Evolutionary conservation across 768 basidiomycete species (phyloP).

Genomic region (Fomitopsis serialis): DNA sequence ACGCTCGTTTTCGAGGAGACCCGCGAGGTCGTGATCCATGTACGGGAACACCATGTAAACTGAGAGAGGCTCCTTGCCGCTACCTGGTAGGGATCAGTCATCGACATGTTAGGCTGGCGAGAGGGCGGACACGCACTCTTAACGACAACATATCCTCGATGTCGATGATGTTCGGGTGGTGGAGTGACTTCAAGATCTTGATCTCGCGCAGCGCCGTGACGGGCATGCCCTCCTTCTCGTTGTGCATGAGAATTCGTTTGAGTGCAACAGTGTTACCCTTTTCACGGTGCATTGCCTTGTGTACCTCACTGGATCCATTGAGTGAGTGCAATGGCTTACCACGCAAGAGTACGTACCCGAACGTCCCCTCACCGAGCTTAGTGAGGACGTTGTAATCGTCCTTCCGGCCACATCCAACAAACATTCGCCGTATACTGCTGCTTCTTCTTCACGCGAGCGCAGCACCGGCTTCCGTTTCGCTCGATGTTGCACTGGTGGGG

Average conservation of each 20-base stretch:
- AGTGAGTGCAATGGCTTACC: conserved; percentile 6
- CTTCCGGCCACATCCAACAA: conserved; percentile 67
- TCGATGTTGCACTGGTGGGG: conserved; percentile 14
- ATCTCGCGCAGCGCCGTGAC: conserved; percentile 96
- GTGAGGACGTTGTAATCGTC: conserved; percentile 75
- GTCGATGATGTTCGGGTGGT: conserved; percentile 81
- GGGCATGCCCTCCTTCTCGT: conserved; percentile 95
- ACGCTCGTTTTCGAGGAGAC: conserved; percentile 85
- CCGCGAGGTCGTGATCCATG: conserved; percentile 99
- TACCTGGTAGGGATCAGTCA: conserved; percentile 36
- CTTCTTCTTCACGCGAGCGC: conserved; percentile 60
- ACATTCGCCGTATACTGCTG: conserved; percentile 57
- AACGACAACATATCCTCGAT: conserved; percentile 92
- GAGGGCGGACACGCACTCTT: conserved; percentile 45
- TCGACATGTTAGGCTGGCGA: not conserved
- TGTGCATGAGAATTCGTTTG: conserved; percentile 94
- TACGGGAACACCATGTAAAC: conserved; percentile 99
- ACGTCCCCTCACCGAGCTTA: conserved; percentile 95
- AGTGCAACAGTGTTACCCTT: conserved; percentile 71
- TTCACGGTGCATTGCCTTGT: conserved; percentile 70
- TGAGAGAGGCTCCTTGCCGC: conserved; percentile 65
- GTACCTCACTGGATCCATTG: conserved; percentile 63
- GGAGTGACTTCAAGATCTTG: conserved; percentile 87
- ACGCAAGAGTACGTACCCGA: conserved; percentile 63
- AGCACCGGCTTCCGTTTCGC: conserved; percentile 38